Conservation (phyloP, 352 stramenopile species). For the Salisapilia sapeloensis region DNA sequence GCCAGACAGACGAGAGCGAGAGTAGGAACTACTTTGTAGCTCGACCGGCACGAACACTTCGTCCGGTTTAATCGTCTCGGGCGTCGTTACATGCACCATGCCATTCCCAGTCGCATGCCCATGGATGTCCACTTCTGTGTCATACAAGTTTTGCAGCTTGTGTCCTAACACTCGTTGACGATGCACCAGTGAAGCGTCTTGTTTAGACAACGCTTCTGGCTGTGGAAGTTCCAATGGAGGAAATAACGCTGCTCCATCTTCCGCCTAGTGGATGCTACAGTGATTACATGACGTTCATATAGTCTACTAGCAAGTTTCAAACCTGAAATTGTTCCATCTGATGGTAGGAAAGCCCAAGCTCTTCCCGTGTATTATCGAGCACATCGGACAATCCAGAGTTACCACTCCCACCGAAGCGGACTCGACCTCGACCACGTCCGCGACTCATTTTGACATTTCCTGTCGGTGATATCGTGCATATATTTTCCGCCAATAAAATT, state of each 20-base stretch:
- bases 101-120: constrained; percentile 33
- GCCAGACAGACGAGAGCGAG: no score
- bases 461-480: no score
- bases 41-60: constrained; percentile 52
- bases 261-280: constrained; percentile 10
- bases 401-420: constrained; percentile 55
- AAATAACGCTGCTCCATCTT: constrained; percentile 27
- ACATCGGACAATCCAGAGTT: constrained; percentile 47
- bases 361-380: constrained; percentile 54
- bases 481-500: no score
- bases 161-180: constrained; percentile 43
- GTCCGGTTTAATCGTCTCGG: constrained; percentile 26
- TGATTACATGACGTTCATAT: constrained; percentile 1
- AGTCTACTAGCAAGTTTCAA: constrained; percentile 1
- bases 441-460: constrained; percentile 45
- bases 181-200: constrained; percentile 49
- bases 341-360: constrained; percentile 39
- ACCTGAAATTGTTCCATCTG: constrained; percentile 60
- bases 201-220: constrained; percentile 28
- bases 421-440: constrained; percentile 38
- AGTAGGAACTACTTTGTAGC: no score
- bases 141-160: constrained; percentile 54
- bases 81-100: constrained; percentile 49
- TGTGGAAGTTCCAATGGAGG: constrained; percentile 43
- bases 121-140: no score